Conservation (phyloP, 2,329 filamentous ascomycete species). For the Fusarium sarcochroum region DNA sequence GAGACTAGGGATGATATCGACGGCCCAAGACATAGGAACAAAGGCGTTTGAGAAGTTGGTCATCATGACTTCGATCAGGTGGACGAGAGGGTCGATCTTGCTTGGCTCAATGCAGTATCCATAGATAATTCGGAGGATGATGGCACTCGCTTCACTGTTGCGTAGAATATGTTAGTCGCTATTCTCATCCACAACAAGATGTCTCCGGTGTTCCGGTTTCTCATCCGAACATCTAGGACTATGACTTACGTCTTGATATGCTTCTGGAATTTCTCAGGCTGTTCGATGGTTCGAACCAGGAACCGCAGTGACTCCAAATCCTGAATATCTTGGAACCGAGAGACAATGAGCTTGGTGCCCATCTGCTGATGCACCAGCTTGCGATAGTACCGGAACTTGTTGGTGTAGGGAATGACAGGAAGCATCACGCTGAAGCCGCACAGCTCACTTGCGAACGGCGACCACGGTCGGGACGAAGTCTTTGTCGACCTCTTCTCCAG, state of each 20-base stretch:
- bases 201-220: too few species aligned
- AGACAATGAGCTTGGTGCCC: slow-evolving; percentile 41
- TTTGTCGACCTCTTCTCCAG: slow-evolving; percentile 54
- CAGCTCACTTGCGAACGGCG: slow-evolving; percentile 41
- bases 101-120: slow-evolving; percentile 52
- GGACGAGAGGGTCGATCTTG: slow-evolving; percentile 50
- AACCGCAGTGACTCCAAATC: slow-evolving; percentile 48
- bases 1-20: slow-evolving; percentile 52
- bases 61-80: slow-evolving; percentile 50
- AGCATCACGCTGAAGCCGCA: slow-evolving; percentile 43
- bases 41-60: slow-evolving; percentile 47
- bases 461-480: slow-evolving; percentile 51
- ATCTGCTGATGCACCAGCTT: slow-evolving; percentile 51
- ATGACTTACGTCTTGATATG: slow-evolving; percentile 49
- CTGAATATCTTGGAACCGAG: slow-evolving; percentile 43
- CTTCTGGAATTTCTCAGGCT: slow-evolving; percentile 38
- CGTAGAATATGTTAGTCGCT: not conserved
- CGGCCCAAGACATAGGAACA: slow-evolving; percentile 51
- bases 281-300: slow-evolving; percentile 42
- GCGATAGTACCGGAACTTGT: slow-evolving; percentile 41
- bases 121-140: slow-evolving; percentile 49
- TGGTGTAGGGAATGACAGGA: slow-evolving; percentile 35
- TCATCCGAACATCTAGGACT: too few species aligned
- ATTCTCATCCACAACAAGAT: too few species aligned
- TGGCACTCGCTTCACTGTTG: slow-evolving; percentile 48